Conservation (phyloP, 805 yeast genomes). For the Candida golubevii region DNA sequence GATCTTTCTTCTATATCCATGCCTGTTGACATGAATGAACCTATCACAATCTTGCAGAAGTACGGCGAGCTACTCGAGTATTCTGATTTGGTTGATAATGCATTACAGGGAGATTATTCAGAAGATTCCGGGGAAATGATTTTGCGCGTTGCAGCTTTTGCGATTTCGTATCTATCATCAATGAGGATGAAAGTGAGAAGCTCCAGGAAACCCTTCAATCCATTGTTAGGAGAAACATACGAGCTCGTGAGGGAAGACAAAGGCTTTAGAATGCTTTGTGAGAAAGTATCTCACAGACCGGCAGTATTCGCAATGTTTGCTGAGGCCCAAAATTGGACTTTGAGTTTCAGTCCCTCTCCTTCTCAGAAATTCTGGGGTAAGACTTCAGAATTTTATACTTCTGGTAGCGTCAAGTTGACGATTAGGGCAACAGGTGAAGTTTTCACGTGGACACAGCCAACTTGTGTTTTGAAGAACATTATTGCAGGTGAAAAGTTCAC, state of each 20-base stretch:
- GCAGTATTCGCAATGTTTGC: conserved; percentile 76
- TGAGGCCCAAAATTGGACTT: conserved; percentile 70
- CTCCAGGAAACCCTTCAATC: conserved; percentile 88
- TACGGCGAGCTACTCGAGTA: conserved; percentile 81
- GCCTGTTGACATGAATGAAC: conserved; percentile 95
- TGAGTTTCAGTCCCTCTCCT: conserved; percentile 62
- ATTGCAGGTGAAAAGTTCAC: conserved; percentile 93
- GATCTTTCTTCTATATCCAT: conserved; percentile 80
- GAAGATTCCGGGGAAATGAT: conserved; percentile 54
- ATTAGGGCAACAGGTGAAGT: conserved; percentile 60
- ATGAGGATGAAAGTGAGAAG: conserved; percentile 72
- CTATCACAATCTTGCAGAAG: conserved; percentile 75
- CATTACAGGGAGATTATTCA: conserved; percentile 43
- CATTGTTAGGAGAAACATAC: conserved; percentile 88
- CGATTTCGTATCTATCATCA: conserved; percentile 67
- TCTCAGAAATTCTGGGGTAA: conserved; percentile 94
- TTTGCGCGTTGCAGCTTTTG: conserved; percentile 74
- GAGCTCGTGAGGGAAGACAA: conserved; percentile 84
- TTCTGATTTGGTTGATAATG: conserved; percentile 58
- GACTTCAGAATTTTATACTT: conserved; percentile 74
- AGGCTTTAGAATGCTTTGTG: conserved; percentile 70
- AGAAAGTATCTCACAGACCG: conserved; percentile 87
- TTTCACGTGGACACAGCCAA: conserved; percentile 82
- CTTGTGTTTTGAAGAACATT: conserved; percentile 75
- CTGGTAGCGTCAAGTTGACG: conserved; percentile 60